Conservation (phyloP, 306 rosid species). For the Dryas alaskensis region DNA sequence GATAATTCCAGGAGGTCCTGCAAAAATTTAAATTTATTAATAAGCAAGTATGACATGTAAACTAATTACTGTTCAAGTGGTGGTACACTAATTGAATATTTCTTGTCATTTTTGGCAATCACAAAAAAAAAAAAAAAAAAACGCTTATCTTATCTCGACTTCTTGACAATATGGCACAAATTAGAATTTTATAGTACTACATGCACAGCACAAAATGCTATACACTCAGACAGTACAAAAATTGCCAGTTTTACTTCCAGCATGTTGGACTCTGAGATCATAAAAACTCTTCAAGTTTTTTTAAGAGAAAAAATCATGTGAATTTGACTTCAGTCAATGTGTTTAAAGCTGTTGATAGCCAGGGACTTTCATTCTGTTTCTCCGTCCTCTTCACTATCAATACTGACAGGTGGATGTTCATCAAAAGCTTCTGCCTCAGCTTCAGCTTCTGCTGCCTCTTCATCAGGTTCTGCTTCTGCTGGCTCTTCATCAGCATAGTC, state of each 20-base stretch:
- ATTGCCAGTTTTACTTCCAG: neutral
- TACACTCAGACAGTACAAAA: neutral
- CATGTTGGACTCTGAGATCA: neutral
- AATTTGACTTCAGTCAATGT: neutral
- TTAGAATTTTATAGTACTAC: neutral
- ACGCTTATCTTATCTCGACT: neutral
- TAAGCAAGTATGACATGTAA: neutral
- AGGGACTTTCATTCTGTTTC: constrained; percentile 18
- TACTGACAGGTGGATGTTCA: constrained; percentile 21
- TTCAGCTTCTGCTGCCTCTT: constrained; percentile 8
- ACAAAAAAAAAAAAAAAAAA: neutral
- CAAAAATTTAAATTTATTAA: neutral
- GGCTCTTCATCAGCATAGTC: constrained; percentile 21
- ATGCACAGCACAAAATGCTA: neutral
- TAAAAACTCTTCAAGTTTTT: neutral
- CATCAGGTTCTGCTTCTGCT: constrained; percentile 1
- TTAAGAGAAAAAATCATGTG: neutral
- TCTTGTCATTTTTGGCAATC: neutral
- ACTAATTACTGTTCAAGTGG: no score
- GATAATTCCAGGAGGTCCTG: constrained; percentile 7
- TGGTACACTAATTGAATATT: neutral
- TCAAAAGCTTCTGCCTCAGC: constrained; percentile 3
- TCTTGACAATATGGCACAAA: neutral
- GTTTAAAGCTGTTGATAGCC: neutral
- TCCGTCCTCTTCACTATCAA: constrained; percentile 29